Evolutionary conservation across 2,329 filamentous ascomycete genomes (phyloP).

Genomic region (Drechslera avenae): DNA sequence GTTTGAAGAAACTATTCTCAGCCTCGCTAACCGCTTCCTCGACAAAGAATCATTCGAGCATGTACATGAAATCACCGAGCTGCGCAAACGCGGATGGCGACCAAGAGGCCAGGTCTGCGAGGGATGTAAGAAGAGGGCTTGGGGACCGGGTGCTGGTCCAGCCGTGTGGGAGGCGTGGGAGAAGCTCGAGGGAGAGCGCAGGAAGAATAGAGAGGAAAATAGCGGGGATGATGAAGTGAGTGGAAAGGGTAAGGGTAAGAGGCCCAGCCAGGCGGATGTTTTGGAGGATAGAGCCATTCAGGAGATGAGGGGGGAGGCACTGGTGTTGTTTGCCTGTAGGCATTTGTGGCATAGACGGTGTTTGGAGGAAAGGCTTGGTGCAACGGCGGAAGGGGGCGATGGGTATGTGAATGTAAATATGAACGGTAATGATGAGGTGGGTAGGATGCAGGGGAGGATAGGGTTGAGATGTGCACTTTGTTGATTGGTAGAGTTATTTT

Average conservation of each 20-base stretch:
- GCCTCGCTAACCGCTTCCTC: slow-evolving; percentile 82
- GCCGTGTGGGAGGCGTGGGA: slow-evolving; percentile 85
- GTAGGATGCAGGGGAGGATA: slow-evolving; percentile 7
- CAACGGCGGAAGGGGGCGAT: not conserved
- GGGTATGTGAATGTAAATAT: not conserved
- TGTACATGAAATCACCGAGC: slow-evolving; percentile 73
- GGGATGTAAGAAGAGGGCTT: slow-evolving; percentile 78
- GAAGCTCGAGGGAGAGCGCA: slow-evolving; percentile 51
- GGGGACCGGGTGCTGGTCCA: slow-evolving; percentile 83
- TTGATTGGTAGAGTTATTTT: slow-evolving; percentile 15
- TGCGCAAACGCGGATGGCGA: slow-evolving; percentile 86
- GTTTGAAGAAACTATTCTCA: slow-evolving; percentile 89
- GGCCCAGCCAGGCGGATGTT: slow-evolving; percentile 12
- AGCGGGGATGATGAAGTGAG: slow-evolving; percentile 47
- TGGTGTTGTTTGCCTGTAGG: slow-evolving; percentile 50
- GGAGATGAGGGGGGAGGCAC: slow-evolving; percentile 5
- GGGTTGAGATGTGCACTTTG: slow-evolving; percentile 38
- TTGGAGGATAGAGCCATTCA: slow-evolving; percentile 8
- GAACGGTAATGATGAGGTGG: not conserved
- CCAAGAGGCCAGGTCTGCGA: slow-evolving; percentile 87
- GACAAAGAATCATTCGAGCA: slow-evolving; percentile 88
- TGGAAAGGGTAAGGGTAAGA: slow-evolving; percentile 52
- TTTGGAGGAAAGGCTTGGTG: slow-evolving; percentile 28
- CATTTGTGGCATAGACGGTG: slow-evolving; percentile 49
- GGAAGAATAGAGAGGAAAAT: slow-evolving; percentile 52